Conservation (phyloP, 495 filamentous ascomycete genomes). For the Neurospora tetrasperma region DNA sequence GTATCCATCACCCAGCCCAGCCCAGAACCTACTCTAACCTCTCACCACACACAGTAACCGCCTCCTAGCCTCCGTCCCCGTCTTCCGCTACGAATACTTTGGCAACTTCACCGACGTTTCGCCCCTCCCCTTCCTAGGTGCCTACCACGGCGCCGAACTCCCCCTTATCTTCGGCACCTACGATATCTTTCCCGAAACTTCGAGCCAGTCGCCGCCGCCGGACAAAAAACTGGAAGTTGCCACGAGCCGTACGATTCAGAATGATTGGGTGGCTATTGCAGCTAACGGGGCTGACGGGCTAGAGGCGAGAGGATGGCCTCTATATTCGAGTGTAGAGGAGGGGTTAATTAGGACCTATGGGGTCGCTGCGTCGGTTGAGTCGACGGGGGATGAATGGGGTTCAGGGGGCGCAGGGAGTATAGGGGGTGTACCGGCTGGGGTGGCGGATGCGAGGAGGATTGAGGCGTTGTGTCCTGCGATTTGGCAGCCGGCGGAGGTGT, state of each 20-base stretch:
- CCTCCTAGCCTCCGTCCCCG: conserved; percentile 21
- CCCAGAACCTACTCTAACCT: not conserved
- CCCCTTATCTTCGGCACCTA: conserved; percentile 39
- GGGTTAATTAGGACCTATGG: not conserved
- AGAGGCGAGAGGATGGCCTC: not conserved
- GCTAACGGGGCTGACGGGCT: not conserved
- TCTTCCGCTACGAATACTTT: conserved; percentile 34
- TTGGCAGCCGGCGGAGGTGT: not conserved
- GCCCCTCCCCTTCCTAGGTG: conserved; percentile 33
- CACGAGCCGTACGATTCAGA: conserved; percentile 28
- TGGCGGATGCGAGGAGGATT: not conserved
- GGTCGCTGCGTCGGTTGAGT: not conserved
- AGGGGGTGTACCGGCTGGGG: not conserved
- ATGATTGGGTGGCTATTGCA: conserved; percentile 36
- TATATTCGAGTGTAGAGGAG: not conserved
- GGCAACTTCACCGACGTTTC: conserved; percentile 39
- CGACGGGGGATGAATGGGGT: not conserved
- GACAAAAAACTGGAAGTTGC: conserved; percentile 12
- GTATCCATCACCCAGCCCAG: not conserved
- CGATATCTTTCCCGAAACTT: conserved; percentile 25
- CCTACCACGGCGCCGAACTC: conserved; percentile 42
- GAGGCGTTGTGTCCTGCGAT: not conserved
- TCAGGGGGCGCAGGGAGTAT: not conserved
- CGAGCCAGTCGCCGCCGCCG: conserved; percentile 4
- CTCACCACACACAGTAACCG: conserved; percentile 1